These are phyloP conservation scores for Pseudogymnoascus sp. DNA, from an alignment of 2,329 filamentous ascomycete genomes.

Conservation along the genomic window DNA sequence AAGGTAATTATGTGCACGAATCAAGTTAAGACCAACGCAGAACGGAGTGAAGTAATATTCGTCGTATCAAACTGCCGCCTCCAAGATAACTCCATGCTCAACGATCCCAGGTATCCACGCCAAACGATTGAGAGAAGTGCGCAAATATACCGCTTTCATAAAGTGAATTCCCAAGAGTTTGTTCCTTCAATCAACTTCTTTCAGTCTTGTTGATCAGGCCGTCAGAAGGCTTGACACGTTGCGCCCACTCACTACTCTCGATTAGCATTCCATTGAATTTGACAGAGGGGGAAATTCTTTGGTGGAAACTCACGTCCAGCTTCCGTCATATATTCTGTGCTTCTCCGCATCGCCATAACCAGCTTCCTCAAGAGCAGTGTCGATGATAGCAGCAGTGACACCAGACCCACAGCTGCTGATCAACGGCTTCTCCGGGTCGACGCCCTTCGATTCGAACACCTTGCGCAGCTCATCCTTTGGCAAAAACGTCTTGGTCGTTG, in stretches of 20 bases:
- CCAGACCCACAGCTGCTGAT: slow-evolving; percentile 88
- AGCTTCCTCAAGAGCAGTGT: slow-evolving; percentile 75
- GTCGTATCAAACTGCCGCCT: slow-evolving; percentile 1
- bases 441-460: slow-evolving; percentile 69
- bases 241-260: slow-evolving; percentile 53
- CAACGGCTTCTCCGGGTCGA: slow-evolving; percentile 72
- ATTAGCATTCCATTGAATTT: slow-evolving; percentile 10
- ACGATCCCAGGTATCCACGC: slow-evolving; percentile 3
- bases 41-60: not conserved
- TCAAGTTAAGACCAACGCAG: not conserved
- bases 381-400: slow-evolving; percentile 85
- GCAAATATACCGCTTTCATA: not conserved
- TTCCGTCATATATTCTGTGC: slow-evolving; percentile 83
- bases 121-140: slow-evolving; percentile 7
- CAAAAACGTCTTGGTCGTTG: slow-evolving; percentile 71
- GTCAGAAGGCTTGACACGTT: slow-evolving; percentile 53
- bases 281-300: not conserved
- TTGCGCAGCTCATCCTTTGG: slow-evolving; percentile 62
- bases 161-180: not conserved
- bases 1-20: not conserved
- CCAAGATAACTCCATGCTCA: slow-evolving; percentile 2
- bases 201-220: slow-evolving; percentile 51
- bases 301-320: slow-evolving; percentile 74
- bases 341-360: slow-evolving; percentile 59
- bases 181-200: not conserved